These are phyloP conservation scores for Psilocybe cubensis DNA, from an alignment of 768 basidiomycete genomes.

Conservation along the genomic window DNA sequence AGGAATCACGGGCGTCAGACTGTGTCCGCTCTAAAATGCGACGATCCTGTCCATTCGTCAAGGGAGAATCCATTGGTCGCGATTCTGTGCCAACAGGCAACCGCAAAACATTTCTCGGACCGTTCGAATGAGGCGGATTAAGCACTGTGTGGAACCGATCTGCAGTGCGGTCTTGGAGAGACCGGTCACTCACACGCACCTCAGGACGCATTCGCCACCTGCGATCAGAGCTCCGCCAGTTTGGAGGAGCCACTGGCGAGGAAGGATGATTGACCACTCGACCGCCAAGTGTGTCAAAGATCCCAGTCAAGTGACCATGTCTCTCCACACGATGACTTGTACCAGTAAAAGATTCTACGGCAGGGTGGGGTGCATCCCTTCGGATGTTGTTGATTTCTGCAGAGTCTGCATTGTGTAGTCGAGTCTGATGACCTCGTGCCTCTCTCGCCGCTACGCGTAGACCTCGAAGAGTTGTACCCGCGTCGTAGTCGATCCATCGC, in stretches of 20 bases:
- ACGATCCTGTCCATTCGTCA: background rate
- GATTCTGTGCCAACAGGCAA: constrained; percentile 1
- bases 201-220: constrained; percentile 25
- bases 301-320: background rate
- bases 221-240: constrained; percentile 19
- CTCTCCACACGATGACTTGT: constrained; percentile 6
- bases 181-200: background rate
- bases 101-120: background rate
- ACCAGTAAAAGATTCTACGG: background rate
- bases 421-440: constrained; percentile 6
- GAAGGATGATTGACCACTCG: background rate
- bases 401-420: background rate
- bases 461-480: constrained; percentile 25
- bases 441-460: constrained; percentile 28
- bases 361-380: background rate
- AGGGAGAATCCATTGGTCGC: background rate
- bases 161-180: background rate
- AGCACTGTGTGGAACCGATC: background rate
- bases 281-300: background rate
- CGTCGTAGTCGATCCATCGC: constrained; percentile 7
- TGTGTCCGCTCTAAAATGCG: constrained; percentile 8
- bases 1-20: constrained; percentile 43
- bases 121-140: background rate
- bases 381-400: constrained; percentile 15
- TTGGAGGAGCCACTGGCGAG: constrained; percentile 1